Conservation (phyloP, 441 rosid genomes). For the Erodium moschatum region DNA sequence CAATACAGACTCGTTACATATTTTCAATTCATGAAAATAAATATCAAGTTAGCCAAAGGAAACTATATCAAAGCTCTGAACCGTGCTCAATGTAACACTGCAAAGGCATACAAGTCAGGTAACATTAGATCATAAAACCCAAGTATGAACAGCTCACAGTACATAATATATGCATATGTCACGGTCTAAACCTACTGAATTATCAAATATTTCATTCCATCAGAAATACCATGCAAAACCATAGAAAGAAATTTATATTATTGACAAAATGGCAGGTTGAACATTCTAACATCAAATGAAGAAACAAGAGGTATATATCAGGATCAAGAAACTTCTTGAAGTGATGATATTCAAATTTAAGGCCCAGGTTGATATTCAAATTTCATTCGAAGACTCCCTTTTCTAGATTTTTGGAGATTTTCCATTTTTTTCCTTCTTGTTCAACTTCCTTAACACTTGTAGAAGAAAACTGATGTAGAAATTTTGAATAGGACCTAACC, state of each 20-base stretch:
- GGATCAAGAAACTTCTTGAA: not conserved
- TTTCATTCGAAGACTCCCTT: not conserved
- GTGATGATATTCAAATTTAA: not conserved
- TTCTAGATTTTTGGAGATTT: not conserved
- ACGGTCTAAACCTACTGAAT: not conserved
- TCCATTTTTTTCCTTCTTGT: not conserved
- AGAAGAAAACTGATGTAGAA: not conserved
- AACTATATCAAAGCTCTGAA: not conserved
- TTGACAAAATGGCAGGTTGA: not conserved
- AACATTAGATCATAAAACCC: not conserved
- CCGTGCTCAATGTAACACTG: not conserved
- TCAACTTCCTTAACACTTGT: not conserved
- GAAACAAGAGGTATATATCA: not conserved
- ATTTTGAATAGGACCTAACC: constrained; percentile 17
- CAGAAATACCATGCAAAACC: not conserved
- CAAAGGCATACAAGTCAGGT: not conserved
- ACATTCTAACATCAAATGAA: not conserved
- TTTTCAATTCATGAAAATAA: no score
- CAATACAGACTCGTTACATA: no score
- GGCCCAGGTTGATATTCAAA: not conserved
- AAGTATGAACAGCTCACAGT: not conserved
- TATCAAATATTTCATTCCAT: not conserved
- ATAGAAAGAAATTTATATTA: not conserved
- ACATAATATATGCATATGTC: not conserved
- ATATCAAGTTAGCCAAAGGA: not conserved